Percentiles rank a stretch among this genome's conserved stretches.
Evolutionary conservation across 495 filamentous ascomycete genomes (phyloP).

Genomic region (Saxispiralis lemnorum): DNA sequence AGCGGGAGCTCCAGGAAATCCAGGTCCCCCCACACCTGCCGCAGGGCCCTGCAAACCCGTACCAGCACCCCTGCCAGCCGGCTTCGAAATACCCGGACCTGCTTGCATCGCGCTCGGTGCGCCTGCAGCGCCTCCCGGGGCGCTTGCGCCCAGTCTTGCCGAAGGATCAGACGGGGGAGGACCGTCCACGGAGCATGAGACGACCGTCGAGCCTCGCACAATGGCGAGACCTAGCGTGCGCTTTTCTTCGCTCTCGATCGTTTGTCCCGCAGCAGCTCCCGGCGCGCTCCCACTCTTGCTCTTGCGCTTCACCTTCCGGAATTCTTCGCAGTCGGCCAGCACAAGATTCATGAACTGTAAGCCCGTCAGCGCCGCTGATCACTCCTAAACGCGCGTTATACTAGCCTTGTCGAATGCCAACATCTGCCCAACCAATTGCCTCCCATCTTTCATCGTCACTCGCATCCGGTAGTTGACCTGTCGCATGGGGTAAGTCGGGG

Average conservation of each 20-base stretch:
- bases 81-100: constrained; percentile 79
- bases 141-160: constrained; percentile 65
- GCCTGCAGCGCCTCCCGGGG: constrained; percentile 44
- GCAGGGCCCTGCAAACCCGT: constrained; percentile 77
- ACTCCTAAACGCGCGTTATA: not conserved
- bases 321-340: constrained; percentile 96
- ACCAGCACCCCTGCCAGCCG: constrained; percentile 80
- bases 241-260: constrained; percentile 82
- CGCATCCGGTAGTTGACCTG: constrained; percentile 99
- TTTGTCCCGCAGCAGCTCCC: constrained; percentile 27
- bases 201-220: constrained; percentile 78
- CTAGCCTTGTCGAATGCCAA: constrained; percentile 89
- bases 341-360: constrained; percentile 95
- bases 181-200: constrained; percentile 87
- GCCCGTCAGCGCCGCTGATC: not conserved
- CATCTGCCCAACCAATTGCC: constrained; percentile 95
- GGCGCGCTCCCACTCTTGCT: constrained; percentile 53
- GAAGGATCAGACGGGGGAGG: constrained; percentile 91
- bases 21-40: constrained; percentile 68
- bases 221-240: constrained; percentile 89
- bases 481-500: constrained; percentile 11
- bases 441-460: constrained; percentile 83
- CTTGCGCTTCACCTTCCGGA: constrained; percentile 85
- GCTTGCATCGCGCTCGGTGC: constrained; percentile 48
- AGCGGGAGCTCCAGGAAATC: constrained; percentile 48